phyloP scores from a whole-genome alignment of 148 eudicot genomes.

The Cornus suecica region DNA sequence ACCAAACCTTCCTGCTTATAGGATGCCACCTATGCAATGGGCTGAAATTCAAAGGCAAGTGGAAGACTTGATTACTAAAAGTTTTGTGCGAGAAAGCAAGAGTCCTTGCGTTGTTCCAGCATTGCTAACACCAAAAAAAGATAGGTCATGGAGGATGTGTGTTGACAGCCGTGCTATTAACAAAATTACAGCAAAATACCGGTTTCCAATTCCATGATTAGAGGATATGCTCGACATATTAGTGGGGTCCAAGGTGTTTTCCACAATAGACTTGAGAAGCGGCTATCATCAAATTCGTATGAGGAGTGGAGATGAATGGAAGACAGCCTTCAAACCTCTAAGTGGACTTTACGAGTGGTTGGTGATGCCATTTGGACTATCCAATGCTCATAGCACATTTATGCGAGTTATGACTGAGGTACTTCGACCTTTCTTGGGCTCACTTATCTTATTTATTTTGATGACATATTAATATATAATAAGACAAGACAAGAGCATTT shows the following conservation, averaged over 20 bases:
- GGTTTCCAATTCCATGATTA: too few species aligned
- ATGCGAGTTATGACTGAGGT: not conserved
- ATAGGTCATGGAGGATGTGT: not conserved
- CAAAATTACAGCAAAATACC: too few species aligned
- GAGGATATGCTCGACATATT: too few species aligned
- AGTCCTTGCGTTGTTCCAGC: not conserved
- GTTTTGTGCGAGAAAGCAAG: not conserved
- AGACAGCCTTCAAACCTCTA: not conserved
- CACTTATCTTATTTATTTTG: not conserved
- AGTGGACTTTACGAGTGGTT: not conserved
- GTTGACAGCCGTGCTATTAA: too few species aligned
- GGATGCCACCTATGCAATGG: too few species aligned
- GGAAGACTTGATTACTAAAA: not conserved
- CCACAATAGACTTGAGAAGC: constrained; percentile 3
- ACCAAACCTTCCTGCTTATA: not conserved
- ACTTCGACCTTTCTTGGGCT: too few species aligned
- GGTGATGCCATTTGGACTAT: not conserved
- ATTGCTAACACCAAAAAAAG: not conserved
- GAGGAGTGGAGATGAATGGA: not conserved
- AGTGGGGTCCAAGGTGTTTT: too few species aligned
- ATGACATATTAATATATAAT: not conserved
- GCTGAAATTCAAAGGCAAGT: not conserved
- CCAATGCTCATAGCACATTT: not conserved
- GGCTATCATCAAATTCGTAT: constrained; percentile 1
- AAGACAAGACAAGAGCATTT: not conserved